These are phyloP conservation scores for Cryphonectria naterciae DNA, from an alignment of 2,329 filamentous ascomycete genomes.

Conservation along the genomic window DNA sequence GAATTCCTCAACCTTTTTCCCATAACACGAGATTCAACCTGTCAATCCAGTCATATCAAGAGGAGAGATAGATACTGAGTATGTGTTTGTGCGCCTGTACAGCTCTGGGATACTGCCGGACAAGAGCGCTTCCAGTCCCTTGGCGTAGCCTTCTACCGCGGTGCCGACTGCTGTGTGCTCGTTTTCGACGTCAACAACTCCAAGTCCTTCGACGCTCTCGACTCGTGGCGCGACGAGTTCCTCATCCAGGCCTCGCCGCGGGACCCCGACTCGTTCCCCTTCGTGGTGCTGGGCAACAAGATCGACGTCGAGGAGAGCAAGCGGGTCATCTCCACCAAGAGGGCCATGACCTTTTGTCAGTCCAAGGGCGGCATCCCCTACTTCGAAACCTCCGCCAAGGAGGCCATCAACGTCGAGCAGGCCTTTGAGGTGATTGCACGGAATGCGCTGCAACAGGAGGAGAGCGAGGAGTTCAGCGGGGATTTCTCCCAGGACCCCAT, in stretches of 20 bases:
- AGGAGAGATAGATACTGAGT: conserved; percentile 7
- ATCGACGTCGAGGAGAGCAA: conserved; percentile 98
- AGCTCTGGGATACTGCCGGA: conserved; percentile 98
- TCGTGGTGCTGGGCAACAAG: conserved; percentile 98
- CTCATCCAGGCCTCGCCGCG: conserved; percentile 95
- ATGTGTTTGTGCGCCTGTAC: conserved; percentile 14
- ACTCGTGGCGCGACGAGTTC: conserved; percentile 98
- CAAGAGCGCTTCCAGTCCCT: conserved; percentile 95
- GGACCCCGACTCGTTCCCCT: conserved; percentile 96
- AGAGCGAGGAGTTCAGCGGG: conserved; percentile 95
- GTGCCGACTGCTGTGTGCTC: conserved; percentile 95
- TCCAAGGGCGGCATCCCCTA: conserved; percentile 97
- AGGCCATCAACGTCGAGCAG: conserved; percentile 96
- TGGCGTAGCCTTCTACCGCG: conserved; percentile 95
- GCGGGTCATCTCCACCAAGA: conserved; percentile 93
- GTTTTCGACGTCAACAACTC: conserved; percentile 99
- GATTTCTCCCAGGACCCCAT: conserved; percentile 93
- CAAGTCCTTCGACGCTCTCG: conserved; percentile 97
- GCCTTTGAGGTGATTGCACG: conserved; percentile 87
- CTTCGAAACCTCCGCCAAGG: conserved; percentile 99
- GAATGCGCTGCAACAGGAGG: conserved; percentile 94
- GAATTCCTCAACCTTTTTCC: conserved; percentile 17
- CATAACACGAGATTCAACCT: not conserved
- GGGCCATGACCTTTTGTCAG: conserved; percentile 96
- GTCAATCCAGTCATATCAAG: not conserved